Percentiles rank a stretch among this genome's conserved stretches.
Evolutionary conservation across 352 stramenopile species (phyloP).

Genomic region (Thalassiosira mediterranea): DNA sequence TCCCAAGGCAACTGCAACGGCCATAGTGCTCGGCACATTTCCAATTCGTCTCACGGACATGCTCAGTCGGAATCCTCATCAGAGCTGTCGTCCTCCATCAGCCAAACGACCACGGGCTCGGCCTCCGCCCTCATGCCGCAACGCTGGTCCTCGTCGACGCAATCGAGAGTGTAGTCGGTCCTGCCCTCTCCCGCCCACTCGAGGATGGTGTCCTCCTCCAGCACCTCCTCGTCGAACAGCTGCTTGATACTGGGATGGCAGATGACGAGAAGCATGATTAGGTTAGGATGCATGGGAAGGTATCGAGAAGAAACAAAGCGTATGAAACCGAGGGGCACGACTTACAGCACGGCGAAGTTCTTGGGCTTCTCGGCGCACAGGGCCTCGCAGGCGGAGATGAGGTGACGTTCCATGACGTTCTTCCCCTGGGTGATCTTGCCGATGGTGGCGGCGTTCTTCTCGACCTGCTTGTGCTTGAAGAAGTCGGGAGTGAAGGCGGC

Average conservation of each 20-base stretch:
- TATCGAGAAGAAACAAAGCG: too few species aligned
- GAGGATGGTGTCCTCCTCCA: constrained; percentile 95
- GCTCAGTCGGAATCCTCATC: constrained; percentile 61
- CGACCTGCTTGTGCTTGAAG: constrained; percentile 90
- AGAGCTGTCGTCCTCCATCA: constrained; percentile 94
- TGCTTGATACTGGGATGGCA: too few species aligned
- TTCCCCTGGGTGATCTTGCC: constrained; percentile 82
- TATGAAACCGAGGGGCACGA: too few species aligned
- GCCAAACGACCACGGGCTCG: constrained; percentile 95
- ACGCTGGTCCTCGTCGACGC: constrained; percentile 86
- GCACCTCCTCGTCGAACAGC: constrained; percentile 94
- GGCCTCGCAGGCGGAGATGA: constrained; percentile 90
- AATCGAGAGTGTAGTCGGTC: constrained; percentile 84
- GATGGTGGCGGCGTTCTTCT: constrained; percentile 88
- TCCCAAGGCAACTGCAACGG: too few species aligned
- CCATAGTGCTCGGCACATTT: too few species aligned
- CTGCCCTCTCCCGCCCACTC: constrained; percentile 89
- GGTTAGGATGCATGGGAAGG: too few species aligned
- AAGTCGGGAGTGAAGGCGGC: constrained; percentile 88
- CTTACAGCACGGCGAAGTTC: constrained; percentile 92
- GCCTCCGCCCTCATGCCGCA: constrained; percentile 88
- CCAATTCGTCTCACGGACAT: too few species aligned
- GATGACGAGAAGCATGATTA: too few species aligned
- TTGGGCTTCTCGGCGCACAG: constrained; percentile 91
- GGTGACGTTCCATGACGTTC: constrained; percentile 90